Evolutionary conservation across 305 asterid genomes (phyloP).

Genomic region (Fraxinus floribunda): DNA sequence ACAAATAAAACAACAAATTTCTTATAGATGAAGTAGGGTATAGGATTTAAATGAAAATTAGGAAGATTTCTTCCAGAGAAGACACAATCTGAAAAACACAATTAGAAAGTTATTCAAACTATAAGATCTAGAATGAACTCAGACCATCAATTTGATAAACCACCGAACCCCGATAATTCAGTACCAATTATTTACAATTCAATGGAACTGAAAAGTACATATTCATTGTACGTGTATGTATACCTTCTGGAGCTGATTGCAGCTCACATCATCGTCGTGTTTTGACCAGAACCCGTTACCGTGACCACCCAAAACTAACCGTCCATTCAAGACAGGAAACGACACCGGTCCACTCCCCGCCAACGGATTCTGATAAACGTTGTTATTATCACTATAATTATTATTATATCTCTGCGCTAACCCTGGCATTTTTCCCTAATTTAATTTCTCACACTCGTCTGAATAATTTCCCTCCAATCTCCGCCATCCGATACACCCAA

Average conservation of each 20-base stretch:
- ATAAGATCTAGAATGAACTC: conserved; percentile 27
- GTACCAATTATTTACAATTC: neutral
- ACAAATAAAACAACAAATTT: neutral
- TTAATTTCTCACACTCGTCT: conserved; percentile 40
- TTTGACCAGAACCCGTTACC: conserved; percentile 75
- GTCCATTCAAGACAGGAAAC: conserved; percentile 37
- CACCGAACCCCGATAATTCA: conserved; percentile 21
- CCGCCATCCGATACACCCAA: conserved; percentile 23
- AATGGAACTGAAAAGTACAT: neutral
- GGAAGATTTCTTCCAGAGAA: conserved; percentile 12
- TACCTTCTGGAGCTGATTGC: conserved; percentile 89
- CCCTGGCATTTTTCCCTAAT: conserved; percentile 27
- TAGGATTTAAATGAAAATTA: neutral
- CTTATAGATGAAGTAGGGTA: neutral
- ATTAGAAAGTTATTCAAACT: conserved; percentile 10
- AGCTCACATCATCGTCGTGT: conserved; percentile 62
- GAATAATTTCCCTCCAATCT: conserved; percentile 23
- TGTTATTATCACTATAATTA: conserved; percentile 27
- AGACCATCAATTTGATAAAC: conserved; percentile 14
- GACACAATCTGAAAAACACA: conserved; percentile 20
- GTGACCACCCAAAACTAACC: conserved; percentile 35
- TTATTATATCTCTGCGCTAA: conserved; percentile 33
- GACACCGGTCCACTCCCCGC: conserved; percentile 41
- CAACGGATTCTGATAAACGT: conserved; percentile 36
- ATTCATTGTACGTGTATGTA: neutral